Conservation (phyloP, 306 rosid genomes). For the Sophora flavescens region DNA sequence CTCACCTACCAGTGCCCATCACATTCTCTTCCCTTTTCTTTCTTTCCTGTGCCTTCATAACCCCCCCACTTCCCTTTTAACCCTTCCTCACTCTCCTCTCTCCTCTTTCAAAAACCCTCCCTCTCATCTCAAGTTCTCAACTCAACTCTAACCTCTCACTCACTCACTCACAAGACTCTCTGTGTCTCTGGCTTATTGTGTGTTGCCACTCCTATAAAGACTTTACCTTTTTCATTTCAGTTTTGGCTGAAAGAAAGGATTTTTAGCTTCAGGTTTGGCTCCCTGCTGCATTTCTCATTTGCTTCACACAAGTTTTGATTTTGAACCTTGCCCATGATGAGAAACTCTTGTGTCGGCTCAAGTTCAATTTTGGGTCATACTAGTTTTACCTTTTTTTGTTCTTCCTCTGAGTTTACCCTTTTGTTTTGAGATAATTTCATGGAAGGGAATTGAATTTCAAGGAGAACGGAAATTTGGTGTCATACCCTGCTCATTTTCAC, state of each 20-base stretch:
- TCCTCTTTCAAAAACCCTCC: conserved; percentile 57
- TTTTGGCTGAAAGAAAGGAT: conserved; percentile 13
- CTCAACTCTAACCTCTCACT: neutral
- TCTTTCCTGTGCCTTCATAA: conserved; percentile 48
- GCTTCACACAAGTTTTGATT: neutral
- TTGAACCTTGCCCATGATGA: conserved; percentile 21
- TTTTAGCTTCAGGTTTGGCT: conserved; percentile 53
- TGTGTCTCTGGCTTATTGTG: neutral
- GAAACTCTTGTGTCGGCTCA: neutral
- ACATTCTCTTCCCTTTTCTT: conserved; percentile 44
- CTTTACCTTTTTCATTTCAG: neutral
- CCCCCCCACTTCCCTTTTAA: conserved; percentile 56
- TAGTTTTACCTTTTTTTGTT: neutral
- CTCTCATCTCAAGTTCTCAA: neutral
- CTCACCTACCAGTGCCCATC: conserved; percentile 74
- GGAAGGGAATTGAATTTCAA: neutral
- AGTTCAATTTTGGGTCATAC: neutral
- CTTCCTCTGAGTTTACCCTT: neutral
- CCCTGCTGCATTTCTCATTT: conserved; percentile 41
- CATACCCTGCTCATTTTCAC: neutral
- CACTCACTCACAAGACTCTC: neutral
- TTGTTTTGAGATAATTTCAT: conserved; percentile 25
- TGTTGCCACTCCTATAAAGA: neutral
- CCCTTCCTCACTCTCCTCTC: conserved; percentile 53
- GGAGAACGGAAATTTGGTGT: neutral